These are phyloP conservation scores for Chalciporus sp. DNA, from an alignment of 1,284 basidiomycete genomes.

Conservation along the genomic window DNA sequence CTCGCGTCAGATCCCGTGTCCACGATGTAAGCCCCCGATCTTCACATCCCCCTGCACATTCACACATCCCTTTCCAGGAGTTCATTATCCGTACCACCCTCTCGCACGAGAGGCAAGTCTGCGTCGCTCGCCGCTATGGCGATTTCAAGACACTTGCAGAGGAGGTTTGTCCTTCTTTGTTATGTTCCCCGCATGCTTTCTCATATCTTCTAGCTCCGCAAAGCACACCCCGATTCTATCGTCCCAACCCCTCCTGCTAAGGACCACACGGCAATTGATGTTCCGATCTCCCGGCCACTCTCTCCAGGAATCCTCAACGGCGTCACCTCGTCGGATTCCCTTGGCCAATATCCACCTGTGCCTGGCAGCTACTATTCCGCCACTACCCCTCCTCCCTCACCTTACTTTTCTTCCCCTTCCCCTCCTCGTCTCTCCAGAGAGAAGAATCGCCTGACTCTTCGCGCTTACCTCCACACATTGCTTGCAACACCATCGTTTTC, in stretches of 20 bases:
- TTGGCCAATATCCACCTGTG: slow-evolving; percentile 2
- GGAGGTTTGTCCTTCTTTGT: slow-evolving; percentile 56
- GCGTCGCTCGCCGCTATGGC: slow-evolving; percentile 91
- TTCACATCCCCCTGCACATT: slow-evolving; percentile 11
- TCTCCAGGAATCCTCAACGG: background rate
- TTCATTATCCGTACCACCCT: slow-evolving; percentile 91
- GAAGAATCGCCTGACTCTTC: slow-evolving; percentile 93
- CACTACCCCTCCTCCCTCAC: background rate
- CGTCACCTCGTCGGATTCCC: slow-evolving; percentile 3
- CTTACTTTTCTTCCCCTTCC: background rate
- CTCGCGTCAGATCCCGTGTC: slow-evolving; percentile 76
- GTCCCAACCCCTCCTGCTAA: slow-evolving; percentile 85
- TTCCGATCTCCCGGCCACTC: slow-evolving; percentile 35
- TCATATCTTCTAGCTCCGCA: slow-evolving; percentile 63
- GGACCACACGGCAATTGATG: slow-evolving; percentile 74
- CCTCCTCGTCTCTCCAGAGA: slow-evolving; percentile 76
- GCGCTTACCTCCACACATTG: slow-evolving; percentile 87
- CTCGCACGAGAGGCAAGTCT: slow-evolving; percentile 73
- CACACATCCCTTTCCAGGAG: slow-evolving; percentile 57
- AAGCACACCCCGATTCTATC: slow-evolving; percentile 78
- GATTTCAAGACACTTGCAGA: slow-evolving; percentile 89
- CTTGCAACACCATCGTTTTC: slow-evolving; percentile 76
- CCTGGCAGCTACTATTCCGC: slow-evolving; percentile 8
- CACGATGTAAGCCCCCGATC: slow-evolving; percentile 68
- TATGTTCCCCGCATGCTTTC: slow-evolving; percentile 4